phyloP scores from a whole-genome alignment of 768 basidiomycete genomes.

The Serendipita vermifera region DNA sequence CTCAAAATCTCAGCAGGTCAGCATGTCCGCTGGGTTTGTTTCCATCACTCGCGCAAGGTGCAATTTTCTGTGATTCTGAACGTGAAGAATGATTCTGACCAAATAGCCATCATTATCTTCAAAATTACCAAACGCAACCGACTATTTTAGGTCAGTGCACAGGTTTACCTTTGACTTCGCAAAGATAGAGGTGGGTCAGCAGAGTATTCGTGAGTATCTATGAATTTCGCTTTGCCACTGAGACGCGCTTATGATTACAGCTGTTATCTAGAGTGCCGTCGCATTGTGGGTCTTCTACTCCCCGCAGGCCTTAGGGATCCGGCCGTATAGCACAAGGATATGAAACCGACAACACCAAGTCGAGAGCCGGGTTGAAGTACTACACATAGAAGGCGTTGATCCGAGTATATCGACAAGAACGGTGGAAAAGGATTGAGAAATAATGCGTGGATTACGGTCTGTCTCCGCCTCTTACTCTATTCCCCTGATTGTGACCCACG shows the following conservation, averaged over 20 bases:
- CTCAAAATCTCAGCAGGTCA: too few species aligned
- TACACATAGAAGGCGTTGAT: conserved; percentile 59
- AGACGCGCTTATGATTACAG: not conserved
- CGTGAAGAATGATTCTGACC: too few species aligned
- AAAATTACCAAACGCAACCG: conserved; percentile 48
- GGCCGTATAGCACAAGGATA: conserved; percentile 38
- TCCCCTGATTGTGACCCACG: not conserved
- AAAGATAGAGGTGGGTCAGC: conserved; percentile 49
- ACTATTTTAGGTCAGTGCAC: conserved; percentile 69
- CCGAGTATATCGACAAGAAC: conserved; percentile 54
- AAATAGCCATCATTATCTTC: too few species aligned
- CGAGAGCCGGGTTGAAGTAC: conserved; percentile 44
- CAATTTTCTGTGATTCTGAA: too few species aligned
- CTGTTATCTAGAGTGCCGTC: conserved; percentile 52
- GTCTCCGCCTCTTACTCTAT: conserved; percentile 18
- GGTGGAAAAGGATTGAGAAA: conserved; percentile 70
- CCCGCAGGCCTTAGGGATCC: conserved; percentile 56
- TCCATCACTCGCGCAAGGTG: too few species aligned
- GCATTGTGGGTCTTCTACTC: conserved; percentile 66
- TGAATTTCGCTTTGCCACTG: not conserved
- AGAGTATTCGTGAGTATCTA: conserved; percentile 52
- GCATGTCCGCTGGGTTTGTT: too few species aligned
- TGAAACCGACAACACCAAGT: conserved; percentile 16
- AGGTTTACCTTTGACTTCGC: conserved; percentile 71
- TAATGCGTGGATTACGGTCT: conserved; percentile 80